Percentiles rank a stretch among this genome's conserved stretches.
Evolutionary conservation across 2,329 filamentous ascomycete genomes (phyloP).

Genomic region (Aspergillaceae sp.): DNA sequence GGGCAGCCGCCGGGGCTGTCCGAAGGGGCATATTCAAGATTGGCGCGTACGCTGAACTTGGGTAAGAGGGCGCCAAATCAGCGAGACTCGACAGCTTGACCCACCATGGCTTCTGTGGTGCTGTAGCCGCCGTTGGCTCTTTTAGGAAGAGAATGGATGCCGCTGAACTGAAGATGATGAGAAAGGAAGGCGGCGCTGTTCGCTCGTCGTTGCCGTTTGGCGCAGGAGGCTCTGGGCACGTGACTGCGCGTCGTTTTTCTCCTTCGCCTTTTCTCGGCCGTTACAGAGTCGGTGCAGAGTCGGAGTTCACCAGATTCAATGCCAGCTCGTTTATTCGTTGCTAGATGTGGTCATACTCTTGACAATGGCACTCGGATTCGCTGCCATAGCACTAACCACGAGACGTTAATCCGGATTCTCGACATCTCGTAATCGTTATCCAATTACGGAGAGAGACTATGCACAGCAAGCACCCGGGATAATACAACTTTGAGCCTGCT

Average conservation of each 20-base stretch:
- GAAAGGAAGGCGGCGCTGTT: not conserved
- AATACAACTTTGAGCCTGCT: not conserved
- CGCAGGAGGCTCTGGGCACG: slow-evolving; percentile 10
- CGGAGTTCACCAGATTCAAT: too few relatives aligned
- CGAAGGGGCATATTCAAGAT: slow-evolving; percentile 1
- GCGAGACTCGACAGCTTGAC: slow-evolving; percentile 12
- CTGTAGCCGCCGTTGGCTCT: slow-evolving; percentile 21
- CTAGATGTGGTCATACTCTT: too few relatives aligned
- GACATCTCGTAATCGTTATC: too few relatives aligned
- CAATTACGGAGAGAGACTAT: too few relatives aligned
- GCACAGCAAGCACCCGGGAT: too few relatives aligned
- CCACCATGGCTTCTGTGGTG: slow-evolving; percentile 1
- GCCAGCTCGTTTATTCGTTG: too few relatives aligned
- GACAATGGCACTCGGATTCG: not conserved
- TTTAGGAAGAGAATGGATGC: not conserved
- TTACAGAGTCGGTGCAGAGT: too few relatives aligned
- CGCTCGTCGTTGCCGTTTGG: slow-evolving; percentile 1
- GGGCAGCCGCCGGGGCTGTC: slow-evolving; percentile 1
- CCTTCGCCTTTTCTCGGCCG: too few relatives aligned
- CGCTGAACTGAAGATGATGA: not conserved
- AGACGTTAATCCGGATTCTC: not conserved
- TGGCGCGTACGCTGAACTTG: slow-evolving; percentile 9
- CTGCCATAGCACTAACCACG: not conserved
- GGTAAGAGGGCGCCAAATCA: slow-evolving; percentile 16
- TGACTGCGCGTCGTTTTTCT: slow-evolving; percentile 4